Conservation (phyloP, 202 grass and related monocot genomes). For the Musa balbisiana region DNA sequence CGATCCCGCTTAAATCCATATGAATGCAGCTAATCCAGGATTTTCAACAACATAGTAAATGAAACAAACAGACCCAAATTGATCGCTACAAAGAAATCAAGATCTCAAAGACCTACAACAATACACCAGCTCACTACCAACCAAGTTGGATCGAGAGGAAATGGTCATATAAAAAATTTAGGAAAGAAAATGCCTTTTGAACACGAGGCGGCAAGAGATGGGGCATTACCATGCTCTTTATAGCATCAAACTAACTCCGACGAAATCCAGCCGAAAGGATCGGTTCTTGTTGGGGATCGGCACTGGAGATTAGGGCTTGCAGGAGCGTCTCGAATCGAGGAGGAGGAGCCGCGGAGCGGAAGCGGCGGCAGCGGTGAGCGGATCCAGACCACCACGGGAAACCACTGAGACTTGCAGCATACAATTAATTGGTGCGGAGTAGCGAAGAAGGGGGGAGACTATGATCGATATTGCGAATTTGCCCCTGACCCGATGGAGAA, state of each 20-base stretch:
- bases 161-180: neutral
- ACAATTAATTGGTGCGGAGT: neutral
- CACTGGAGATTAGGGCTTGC: neutral
- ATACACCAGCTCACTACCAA: neutral
- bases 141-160: neutral
- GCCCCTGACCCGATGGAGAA: neutral
- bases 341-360: neutral
- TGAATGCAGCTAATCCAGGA: neutral
- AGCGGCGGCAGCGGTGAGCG: neutral
- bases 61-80: neutral
- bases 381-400: conserved; percentile 1
- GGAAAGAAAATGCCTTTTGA: no score
- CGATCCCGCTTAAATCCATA: neutral
- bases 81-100: neutral
- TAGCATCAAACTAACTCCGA: neutral
- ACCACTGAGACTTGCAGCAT: neutral
- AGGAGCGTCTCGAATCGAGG: neutral
- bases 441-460: no score
- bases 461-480: neutral
- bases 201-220: neutral
- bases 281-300: neutral
- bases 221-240: neutral
- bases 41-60: neutral
- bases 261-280: neutral
- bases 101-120: neutral